A percentile compares a stretch with the other conserved stretches of the same genome.
These are phyloP conservation scores for Myxozyma vanderwaltii DNA, from an alignment of 805 yeast genomes.

Conservation along the genomic window DNA sequence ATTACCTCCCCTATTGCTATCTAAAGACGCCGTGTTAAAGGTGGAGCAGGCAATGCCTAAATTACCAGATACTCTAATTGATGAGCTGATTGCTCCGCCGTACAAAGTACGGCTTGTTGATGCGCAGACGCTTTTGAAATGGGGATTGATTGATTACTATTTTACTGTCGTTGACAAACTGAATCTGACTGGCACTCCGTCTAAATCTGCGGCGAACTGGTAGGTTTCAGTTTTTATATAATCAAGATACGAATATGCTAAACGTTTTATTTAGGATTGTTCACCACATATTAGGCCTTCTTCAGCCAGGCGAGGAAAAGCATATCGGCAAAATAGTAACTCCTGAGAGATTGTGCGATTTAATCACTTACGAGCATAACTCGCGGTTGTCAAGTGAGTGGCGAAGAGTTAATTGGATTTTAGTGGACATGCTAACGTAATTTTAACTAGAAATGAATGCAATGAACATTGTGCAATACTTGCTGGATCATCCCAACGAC, in stretches of 20 bases:
- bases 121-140: constrained; percentile 66
- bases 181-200: constrained; percentile 34
- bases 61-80: constrained; percentile 62
- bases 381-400: constrained; percentile 62
- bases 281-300: constrained; percentile 74
- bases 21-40: constrained; percentile 34
- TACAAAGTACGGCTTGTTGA: constrained; percentile 67
- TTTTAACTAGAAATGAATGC: constrained; percentile 57
- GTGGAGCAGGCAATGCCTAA: constrained; percentile 50
- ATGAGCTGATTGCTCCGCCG: constrained; percentile 51
- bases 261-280: constrained; percentile 67
- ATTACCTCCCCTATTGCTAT: constrained; percentile 60
- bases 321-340: constrained; percentile 40
- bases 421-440: too few relatives aligned
- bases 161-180: constrained; percentile 46
- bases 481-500: constrained; percentile 51
- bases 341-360: constrained; percentile 52
- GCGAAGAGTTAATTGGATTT: too few relatives aligned
- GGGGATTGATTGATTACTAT: constrained; percentile 58
- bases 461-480: constrained; percentile 50
- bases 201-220: constrained; percentile 43
- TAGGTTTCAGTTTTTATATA: constrained; percentile 38
- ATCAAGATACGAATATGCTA: not conserved
- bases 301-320: constrained; percentile 52
- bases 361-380: constrained; percentile 54